These are phyloP conservation scores for Diaporthe ampelina DNA, from an alignment of 2,329 filamentous ascomycete species.

Conservation along the genomic window DNA sequence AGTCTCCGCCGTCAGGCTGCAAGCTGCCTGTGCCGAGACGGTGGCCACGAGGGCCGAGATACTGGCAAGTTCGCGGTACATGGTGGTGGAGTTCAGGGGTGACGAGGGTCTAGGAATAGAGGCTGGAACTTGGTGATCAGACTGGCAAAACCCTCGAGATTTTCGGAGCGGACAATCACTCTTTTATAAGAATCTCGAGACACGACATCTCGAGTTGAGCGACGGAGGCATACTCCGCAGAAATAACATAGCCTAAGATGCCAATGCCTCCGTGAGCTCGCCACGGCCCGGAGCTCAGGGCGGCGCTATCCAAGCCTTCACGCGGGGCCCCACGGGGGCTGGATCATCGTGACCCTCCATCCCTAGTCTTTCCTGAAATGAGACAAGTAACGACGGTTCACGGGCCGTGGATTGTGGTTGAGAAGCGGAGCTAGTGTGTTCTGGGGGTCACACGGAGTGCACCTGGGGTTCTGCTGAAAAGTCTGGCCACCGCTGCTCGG, in stretches of 20 bases:
- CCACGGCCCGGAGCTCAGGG: slow-evolving; percentile 22
- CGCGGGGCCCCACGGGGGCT: slow-evolving; percentile 26
- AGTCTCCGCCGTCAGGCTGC: slow-evolving; percentile 59
- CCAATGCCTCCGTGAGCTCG: neutral
- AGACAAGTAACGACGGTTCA: slow-evolving; percentile 12
- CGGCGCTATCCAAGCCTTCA: neutral
- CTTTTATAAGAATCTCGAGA: neutral
- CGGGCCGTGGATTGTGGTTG: slow-evolving; percentile 25
- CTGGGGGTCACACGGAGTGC: slow-evolving; percentile 9
- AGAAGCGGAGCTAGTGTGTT: neutral
- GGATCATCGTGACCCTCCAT: slow-evolving; percentile 26
- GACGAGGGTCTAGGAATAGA: neutral
- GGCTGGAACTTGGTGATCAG: neutral
- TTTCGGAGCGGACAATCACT: neutral
- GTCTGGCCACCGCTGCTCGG: slow-evolving; percentile 7
- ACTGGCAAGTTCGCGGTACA: slow-evolving; percentile 27
- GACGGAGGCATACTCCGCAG: slow-evolving; percentile 6
- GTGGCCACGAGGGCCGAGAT: slow-evolving; percentile 29
- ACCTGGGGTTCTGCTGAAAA: neutral
- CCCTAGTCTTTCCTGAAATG: neutral
- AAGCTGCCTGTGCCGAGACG: slow-evolving; percentile 61
- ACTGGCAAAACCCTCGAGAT: neutral
- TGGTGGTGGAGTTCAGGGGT: neutral
- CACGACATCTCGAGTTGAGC: neutral
- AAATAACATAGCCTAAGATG: slow-evolving; percentile 28